Conservation (phyloP, 1,139 yeast genomes). For the Meyerozyma sp. region DNA sequence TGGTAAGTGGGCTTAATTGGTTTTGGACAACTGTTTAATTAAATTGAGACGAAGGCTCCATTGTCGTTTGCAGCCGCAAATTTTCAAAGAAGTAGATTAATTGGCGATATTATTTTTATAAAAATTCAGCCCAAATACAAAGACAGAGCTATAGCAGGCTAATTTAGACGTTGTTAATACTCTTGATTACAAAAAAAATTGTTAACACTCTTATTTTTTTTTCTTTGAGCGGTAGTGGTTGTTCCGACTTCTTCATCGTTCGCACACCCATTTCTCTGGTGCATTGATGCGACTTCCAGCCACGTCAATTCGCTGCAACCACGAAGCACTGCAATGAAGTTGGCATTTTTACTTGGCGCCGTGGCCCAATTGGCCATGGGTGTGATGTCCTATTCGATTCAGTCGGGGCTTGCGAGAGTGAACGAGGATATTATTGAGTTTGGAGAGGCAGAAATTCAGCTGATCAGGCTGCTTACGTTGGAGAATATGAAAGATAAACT, state of each 20-base stretch:
- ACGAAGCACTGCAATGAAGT: not conserved
- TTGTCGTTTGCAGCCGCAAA: too few species aligned
- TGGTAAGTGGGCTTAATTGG: conserved; percentile 81
- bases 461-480: conserved; percentile 26
- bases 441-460: conserved; percentile 35
- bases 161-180: too few species aligned
- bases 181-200: too few species aligned
- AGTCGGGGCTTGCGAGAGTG: conserved; percentile 25
- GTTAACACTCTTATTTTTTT: too few species aligned
- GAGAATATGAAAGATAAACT: conserved; percentile 30
- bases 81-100: too few species aligned
- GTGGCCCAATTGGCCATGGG: conserved; percentile 9
- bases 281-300: not conserved
- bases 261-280: not conserved
- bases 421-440: conserved; percentile 20
- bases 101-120: too few species aligned
- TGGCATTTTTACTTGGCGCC: not conserved
- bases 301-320: conserved; percentile 1
- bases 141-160: too few species aligned
- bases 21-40: too few species aligned
- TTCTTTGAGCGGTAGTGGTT: too few species aligned
- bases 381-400: conserved; percentile 20
- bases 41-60: too few species aligned
- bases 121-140: too few species aligned
- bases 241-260: too few species aligned